Conservation (phyloP, 345 rosid species). For the Nasturtium officinale region DNA sequence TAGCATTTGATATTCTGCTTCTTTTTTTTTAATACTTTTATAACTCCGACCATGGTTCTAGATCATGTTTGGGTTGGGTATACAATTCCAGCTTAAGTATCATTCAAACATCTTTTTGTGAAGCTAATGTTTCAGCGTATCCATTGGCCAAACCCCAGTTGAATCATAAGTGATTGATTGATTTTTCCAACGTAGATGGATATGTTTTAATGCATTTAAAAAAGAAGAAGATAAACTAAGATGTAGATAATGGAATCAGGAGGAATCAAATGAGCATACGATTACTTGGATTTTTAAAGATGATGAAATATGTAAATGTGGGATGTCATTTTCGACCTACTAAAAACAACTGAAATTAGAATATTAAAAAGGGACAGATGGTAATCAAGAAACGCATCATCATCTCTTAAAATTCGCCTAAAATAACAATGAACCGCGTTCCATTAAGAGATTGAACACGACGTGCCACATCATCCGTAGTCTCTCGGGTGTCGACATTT, state of each 20-base stretch:
- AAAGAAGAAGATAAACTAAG: not conserved
- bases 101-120: not conserved
- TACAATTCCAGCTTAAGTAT: not conserved
- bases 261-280: slow-evolving; percentile 2
- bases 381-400: slow-evolving; percentile 1
- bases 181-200: not conserved
- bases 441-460: not conserved
- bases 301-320: not conserved
- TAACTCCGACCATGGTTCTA: not conserved
- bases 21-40: too few relatives aligned
- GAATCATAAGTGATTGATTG: too few relatives aligned
- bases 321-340: slow-evolving; percentile 1
- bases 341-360: not conserved
- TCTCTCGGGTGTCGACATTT: not conserved
- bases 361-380: slow-evolving; percentile 11
- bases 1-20: not conserved
- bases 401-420: not conserved
- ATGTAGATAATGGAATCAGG: slow-evolving; percentile 11
- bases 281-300: not conserved
- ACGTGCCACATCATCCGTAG: slow-evolving; percentile 13
- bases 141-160: too few relatives aligned
- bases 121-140: not conserved
- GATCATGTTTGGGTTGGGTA: not conserved
- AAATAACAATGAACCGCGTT: slow-evolving; percentile 18
- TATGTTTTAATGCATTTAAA: not conserved